Percentiles rank a stretch among this genome's conserved stretches.
These are phyloP conservation scores for Ophiosphaerella korrae DNA, from an alignment of 2,329 filamentous ascomycete genomes.

Conservation along the genomic window DNA sequence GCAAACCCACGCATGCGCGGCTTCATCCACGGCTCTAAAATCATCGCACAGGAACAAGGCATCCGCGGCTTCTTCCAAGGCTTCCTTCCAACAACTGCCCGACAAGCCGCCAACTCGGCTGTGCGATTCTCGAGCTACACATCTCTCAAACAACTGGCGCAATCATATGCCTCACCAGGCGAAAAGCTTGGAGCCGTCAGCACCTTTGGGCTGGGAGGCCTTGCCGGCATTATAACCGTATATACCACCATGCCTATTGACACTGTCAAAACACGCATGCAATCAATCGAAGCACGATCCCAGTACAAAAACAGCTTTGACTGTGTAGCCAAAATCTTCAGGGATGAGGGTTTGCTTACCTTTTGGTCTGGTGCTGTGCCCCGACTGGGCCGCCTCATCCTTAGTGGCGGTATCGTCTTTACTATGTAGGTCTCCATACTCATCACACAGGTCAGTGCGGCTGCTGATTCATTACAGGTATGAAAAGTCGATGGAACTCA, in stretches of 20 bases:
- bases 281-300: slow-evolving; percentile 82
- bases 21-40: slow-evolving; percentile 85
- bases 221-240: slow-evolving; percentile 90
- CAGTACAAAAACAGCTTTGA: slow-evolving; percentile 86
- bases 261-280: slow-evolving; percentile 96
- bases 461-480: slow-evolving; percentile 58
- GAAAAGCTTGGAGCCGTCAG: slow-evolving; percentile 89
- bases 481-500: slow-evolving; percentile 91
- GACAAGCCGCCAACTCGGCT: slow-evolving; percentile 93
- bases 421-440: slow-evolving; percentile 69
- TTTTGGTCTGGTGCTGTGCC: slow-evolving; percentile 95
- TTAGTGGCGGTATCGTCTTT: slow-evolving; percentile 97
- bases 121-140: slow-evolving; percentile 91
- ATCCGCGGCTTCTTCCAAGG: slow-evolving; percentile 95
- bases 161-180: slow-evolving; percentile 88
- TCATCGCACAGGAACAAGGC: slow-evolving; percentile 88
- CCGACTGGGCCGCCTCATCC: slow-evolving; percentile 77
- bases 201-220: slow-evolving; percentile 88
- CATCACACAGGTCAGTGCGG: slow-evolving; percentile 8
- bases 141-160: slow-evolving; percentile 85
- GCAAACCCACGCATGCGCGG: slow-evolving; percentile 85
- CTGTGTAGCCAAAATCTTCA: slow-evolving; percentile 82
- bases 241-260: slow-evolving; percentile 75
- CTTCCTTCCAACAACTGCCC: slow-evolving; percentile 90
- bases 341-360: slow-evolving; percentile 84